Percentiles rank a stretch among this genome's conserved stretches.
Evolutionary conservation across 805 yeast species (phyloP).

Genomic region (Yamadazyma sp.): DNA sequence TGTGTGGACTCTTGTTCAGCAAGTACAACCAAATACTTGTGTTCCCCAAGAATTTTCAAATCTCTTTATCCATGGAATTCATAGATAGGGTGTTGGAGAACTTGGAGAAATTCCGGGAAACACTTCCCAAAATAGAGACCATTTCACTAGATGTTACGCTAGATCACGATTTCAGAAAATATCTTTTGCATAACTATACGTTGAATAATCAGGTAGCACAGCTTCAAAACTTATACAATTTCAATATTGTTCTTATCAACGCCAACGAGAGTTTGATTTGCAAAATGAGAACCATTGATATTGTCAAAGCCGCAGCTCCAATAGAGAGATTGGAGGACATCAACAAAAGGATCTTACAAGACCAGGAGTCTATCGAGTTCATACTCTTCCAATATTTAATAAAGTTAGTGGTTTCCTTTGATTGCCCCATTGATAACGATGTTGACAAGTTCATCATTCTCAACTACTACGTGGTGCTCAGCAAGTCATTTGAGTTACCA

Average conservation of each 20-base stretch:
- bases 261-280: conserved; percentile 10
- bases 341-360: conserved; percentile 10
- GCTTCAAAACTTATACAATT: conserved; percentile 23
- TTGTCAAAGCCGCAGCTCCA: not conserved
- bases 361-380: conserved; percentile 22
- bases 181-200: conserved; percentile 19
- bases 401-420: conserved; percentile 15
- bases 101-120: conserved; percentile 11
- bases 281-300: conserved; percentile 5
- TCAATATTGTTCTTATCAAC: conserved; percentile 22
- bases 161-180: conserved; percentile 6
- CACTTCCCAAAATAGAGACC: not conserved
- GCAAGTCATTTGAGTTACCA: conserved; percentile 10
- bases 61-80: conserved; percentile 5
- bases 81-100: conserved; percentile 16
- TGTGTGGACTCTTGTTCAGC: conserved; percentile 24
- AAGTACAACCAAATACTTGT: conserved; percentile 21
- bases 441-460: conserved; percentile 16
- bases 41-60: conserved; percentile 16
- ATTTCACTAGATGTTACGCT: not conserved
- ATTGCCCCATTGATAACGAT: conserved; percentile 13
- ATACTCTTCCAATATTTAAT: conserved; percentile 16
- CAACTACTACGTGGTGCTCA: conserved; percentile 12
- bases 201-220: conserved; percentile 17
- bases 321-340: not conserved